These are phyloP conservation scores for Prunus yedoensis DNA, from an alignment of 331 rosid genomes.

Conservation along the genomic window DNA sequence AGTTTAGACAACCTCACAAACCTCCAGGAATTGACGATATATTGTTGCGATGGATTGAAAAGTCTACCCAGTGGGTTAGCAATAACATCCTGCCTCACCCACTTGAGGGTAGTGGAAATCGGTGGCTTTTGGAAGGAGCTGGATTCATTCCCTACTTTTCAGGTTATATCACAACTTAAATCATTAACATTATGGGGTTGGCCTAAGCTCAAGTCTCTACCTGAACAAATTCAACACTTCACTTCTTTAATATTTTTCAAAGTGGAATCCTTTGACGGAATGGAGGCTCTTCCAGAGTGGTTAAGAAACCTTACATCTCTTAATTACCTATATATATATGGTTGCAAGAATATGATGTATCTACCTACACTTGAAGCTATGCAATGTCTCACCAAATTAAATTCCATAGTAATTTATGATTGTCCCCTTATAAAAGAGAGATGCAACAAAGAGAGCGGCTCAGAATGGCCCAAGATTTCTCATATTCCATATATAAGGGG, in stretches of 20 bases:
- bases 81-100: too few relatives aligned
- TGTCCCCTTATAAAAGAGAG: neutral
- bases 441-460: neutral
- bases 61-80: too few relatives aligned
- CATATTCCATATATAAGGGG: neutral
- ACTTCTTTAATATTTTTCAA: accelerated
- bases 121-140: neutral
- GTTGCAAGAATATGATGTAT: neutral
- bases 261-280: neutral
- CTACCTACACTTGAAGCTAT: neutral
- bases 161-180: neutral
- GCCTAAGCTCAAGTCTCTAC: neutral
- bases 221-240: neutral
- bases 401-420: too few relatives aligned
- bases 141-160: neutral
- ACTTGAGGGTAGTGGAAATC: neutral
- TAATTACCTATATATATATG: accelerated
- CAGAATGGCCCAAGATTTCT: neutral
- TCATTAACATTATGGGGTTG: neutral
- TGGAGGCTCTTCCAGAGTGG: slow-evolving; percentile 3
- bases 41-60: too few relatives aligned
- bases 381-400: neutral
- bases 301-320: neutral
- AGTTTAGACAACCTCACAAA: neutral
- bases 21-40: neutral